These are phyloP conservation scores for Primulina tabacum DNA, from an alignment of 257 asterid genomes.

Conservation along the genomic window DNA sequence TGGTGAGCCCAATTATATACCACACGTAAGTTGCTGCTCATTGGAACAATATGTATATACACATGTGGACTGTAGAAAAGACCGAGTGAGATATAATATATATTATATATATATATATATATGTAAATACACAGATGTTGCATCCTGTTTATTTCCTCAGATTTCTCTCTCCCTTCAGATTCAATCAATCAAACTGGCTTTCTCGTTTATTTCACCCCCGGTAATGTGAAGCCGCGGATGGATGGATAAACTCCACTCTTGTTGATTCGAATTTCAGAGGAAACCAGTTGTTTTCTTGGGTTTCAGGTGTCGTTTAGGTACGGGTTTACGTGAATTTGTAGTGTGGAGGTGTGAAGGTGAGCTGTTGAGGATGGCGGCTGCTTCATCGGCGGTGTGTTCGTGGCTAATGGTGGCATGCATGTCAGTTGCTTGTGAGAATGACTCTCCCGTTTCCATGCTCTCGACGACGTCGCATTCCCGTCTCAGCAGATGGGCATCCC, in stretches of 20 bases:
- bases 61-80: neutral
- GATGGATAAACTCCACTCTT: neutral
- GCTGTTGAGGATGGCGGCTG: constrained; percentile 38
- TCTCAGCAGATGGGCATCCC: constrained; percentile 46
- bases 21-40: too few species aligned
- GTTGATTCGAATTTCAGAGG: neutral
- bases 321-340: neutral
- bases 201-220: constrained; percentile 44
- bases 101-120: too few species aligned
- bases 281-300: neutral
- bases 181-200: constrained; percentile 27
- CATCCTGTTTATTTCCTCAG: constrained; percentile 5
- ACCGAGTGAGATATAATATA: neutral
- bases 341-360: constrained; percentile 2
- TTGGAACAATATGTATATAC: too few species aligned
- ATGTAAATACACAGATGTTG: neutral
- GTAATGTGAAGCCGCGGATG: neutral
- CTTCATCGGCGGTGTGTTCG: constrained; percentile 58
- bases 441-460: constrained; percentile 36
- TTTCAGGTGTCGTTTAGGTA: neutral
- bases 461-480: constrained; percentile 30
- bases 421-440: constrained; percentile 70
- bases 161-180: constrained; percentile 37
- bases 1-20: too few species aligned
- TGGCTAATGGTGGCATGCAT: constrained; percentile 90